Evolutionary conservation across 495 filamentous ascomycete genomes (phyloP).

Genomic region (Aspergillus ellipticus): DNA sequence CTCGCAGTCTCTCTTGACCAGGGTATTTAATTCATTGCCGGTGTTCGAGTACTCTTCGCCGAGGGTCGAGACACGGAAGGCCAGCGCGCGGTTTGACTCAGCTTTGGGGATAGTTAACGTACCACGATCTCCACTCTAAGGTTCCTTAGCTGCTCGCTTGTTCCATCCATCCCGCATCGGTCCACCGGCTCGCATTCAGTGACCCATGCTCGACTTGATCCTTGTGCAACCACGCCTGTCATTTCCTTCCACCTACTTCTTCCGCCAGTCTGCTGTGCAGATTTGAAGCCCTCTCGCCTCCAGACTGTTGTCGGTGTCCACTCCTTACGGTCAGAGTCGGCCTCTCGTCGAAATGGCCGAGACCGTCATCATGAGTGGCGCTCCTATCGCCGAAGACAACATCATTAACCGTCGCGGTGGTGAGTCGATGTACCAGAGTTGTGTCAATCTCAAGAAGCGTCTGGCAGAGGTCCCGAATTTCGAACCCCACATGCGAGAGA

Average conservation of each 20-base stretch:
- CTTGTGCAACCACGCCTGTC: slow-evolving; percentile 30
- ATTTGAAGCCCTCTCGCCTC: slow-evolving; percentile 22
- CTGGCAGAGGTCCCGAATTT: slow-evolving; percentile 81
- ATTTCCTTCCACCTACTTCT: slow-evolving; percentile 16
- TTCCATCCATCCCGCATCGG: slow-evolving; percentile 79
- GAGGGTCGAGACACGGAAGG: slow-evolving; percentile 11
- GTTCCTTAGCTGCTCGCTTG: slow-evolving; percentile 44
- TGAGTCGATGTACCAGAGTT: slow-evolving; percentile 93
- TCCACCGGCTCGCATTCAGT: slow-evolving; percentile 49
- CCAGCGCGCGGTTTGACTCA: slow-evolving; percentile 13
- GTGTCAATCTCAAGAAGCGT: slow-evolving; percentile 74
- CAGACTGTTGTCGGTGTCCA: slow-evolving; percentile 9
- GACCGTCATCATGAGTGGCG: slow-evolving; percentile 40
- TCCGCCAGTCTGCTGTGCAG: slow-evolving; percentile 36
- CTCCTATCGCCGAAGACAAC: slow-evolving; percentile 71
- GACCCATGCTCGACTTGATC: slow-evolving; percentile 35
- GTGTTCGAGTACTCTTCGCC: neutral
- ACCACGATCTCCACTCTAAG: slow-evolving; percentile 22
- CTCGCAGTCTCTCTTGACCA: neutral
- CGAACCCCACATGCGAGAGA: slow-evolving; percentile 61
- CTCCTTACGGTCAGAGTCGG: slow-evolving; percentile 20
- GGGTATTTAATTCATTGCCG: slow-evolving; percentile 7
- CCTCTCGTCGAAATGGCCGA: slow-evolving; percentile 37
- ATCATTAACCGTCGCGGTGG: slow-evolving; percentile 95
- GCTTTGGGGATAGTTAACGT: slow-evolving; percentile 15